Evolutionary conservation across 2,329 filamentous ascomycete genomes (phyloP).

Genomic region (Leptographium lundbergii): DNA sequence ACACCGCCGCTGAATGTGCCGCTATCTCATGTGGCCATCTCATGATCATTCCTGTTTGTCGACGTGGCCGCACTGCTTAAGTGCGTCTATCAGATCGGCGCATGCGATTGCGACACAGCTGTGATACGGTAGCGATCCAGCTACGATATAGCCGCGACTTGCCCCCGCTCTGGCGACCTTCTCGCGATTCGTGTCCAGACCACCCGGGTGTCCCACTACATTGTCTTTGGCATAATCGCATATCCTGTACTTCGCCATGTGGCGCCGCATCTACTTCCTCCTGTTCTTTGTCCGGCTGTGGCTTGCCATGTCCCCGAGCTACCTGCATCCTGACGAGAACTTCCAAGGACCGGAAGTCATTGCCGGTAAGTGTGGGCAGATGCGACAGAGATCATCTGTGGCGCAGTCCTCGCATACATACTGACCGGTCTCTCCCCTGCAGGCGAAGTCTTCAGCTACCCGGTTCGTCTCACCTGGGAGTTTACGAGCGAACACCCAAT

Average conservation of each 20-base stretch:
- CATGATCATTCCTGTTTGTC: neutral
- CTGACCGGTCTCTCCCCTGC: constrained; percentile 9
- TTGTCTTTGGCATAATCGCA: neutral
- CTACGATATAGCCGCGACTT: neutral
- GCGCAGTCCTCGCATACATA: neutral
- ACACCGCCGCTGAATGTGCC: neutral
- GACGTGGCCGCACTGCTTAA: neutral
- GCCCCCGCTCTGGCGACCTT: neutral
- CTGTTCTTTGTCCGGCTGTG: constrained; percentile 80
- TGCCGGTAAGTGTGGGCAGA: constrained; percentile 55
- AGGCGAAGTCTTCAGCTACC: constrained; percentile 91
- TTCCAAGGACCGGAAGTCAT: constrained; percentile 98
- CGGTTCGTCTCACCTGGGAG: constrained; percentile 86
- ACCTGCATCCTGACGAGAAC: constrained; percentile 96
- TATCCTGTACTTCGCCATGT: constrained; percentile 46
- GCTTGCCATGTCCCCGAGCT: constrained; percentile 89
- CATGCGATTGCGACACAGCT: neutral
- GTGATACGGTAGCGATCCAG: neutral
- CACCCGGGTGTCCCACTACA: neutral
- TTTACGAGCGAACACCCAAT: constrained; percentile 82
- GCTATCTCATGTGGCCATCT: neutral
- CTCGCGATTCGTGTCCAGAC: neutral
- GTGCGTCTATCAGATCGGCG: neutral
- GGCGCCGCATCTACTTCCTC: constrained; percentile 78
- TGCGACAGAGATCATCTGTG: neutral